phyloP scores from a whole-genome alignment of 2,329 filamentous ascomycete genomes.

The Aspergillus thermomutatus region DNA sequence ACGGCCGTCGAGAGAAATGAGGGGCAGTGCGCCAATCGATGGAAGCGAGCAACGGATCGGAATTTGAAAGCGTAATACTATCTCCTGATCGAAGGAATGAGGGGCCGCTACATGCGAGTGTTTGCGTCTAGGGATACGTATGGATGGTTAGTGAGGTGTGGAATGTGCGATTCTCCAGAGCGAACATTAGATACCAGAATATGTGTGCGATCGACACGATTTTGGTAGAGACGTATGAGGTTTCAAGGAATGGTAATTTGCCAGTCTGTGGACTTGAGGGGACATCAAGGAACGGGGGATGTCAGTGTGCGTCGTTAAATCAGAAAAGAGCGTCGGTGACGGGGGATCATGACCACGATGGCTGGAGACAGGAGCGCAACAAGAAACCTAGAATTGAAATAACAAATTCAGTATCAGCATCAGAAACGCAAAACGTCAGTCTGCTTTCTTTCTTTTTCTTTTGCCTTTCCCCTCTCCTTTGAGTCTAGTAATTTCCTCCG shows the following conservation, averaged over 20 bases:
- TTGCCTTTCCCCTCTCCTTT: not conserved
- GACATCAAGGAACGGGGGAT: not conserved
- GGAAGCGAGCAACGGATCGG: constrained; percentile 14
- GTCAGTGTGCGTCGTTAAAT: not conserved
- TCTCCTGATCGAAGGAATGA: constrained; percentile 19
- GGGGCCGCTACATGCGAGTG: constrained; percentile 23
- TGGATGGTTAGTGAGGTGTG: not conserved
- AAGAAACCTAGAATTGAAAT: not conserved
- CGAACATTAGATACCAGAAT: not conserved
- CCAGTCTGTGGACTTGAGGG: not conserved
- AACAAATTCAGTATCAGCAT: not conserved
- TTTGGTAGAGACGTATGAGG: not conserved
- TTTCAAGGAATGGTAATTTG: not conserved
- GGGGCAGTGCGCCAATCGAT: constrained; percentile 12
- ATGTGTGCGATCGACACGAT: not conserved
- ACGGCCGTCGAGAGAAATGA: constrained; percentile 23
- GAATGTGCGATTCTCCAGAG: not conserved
- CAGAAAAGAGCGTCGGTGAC: not conserved
- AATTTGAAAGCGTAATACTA: constrained; percentile 21
- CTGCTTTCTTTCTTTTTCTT: not conserved
- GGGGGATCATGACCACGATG: not conserved
- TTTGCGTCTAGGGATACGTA: not conserved
- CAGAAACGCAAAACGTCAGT: not conserved
- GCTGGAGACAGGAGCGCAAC: not conserved
- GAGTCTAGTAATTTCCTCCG: not conserved